Evolutionary conservation across 1,139 yeast species (phyloP).

Genomic region (Candida tropicalis): DNA sequence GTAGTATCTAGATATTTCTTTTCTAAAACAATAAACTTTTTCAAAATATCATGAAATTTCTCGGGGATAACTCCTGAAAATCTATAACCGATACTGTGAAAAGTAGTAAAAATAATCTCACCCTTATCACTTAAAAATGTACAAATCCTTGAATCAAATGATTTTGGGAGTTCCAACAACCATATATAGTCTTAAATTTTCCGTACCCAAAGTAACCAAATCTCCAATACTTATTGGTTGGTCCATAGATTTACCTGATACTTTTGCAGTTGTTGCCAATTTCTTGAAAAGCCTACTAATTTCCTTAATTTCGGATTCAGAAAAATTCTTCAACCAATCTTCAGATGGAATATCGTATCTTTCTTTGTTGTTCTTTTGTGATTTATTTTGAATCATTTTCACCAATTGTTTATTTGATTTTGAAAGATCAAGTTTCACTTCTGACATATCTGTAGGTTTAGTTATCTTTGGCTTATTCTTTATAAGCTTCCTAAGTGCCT

Average conservation of each 20-base stretch:
- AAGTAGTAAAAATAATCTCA: slow-evolving; percentile 51
- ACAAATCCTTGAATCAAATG: slow-evolving; percentile 35
- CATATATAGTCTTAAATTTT: slow-evolving; percentile 33
- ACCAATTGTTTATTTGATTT: slow-evolving; percentile 8
- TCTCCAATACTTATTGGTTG: slow-evolving; percentile 40
- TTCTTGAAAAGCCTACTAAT: slow-evolving; percentile 16
- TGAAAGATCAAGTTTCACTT: slow-evolving; percentile 6
- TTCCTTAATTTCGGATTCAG: slow-evolving; percentile 2
- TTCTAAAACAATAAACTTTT: slow-evolving; percentile 34
- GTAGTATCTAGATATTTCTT: slow-evolving; percentile 35
- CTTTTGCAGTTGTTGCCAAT: slow-evolving; percentile 25
- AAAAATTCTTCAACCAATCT: slow-evolving; percentile 21
- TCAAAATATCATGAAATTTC: slow-evolving; percentile 21
- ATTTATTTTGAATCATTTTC: slow-evolving; percentile 5
- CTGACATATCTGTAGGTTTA: not conserved
- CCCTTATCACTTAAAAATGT: slow-evolving; percentile 62
- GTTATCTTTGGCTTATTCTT: not conserved
- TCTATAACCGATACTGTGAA: slow-evolving; percentile 49
- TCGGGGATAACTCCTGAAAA: slow-evolving; percentile 57
- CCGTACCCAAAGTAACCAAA: slow-evolving; percentile 36
- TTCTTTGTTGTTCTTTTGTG: slow-evolving; percentile 12
- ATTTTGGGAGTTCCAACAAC: slow-evolving; percentile 36
- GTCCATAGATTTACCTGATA: slow-evolving; percentile 27
- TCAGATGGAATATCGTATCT: slow-evolving; percentile 24
- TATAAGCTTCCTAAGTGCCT: not conserved